Evolutionary conservation across 371 early-diverging fungal genomes (phyloP), one percentile per base, ranked within the genome.

Genomic region (Lichtheimia hyalospora): DNA sequence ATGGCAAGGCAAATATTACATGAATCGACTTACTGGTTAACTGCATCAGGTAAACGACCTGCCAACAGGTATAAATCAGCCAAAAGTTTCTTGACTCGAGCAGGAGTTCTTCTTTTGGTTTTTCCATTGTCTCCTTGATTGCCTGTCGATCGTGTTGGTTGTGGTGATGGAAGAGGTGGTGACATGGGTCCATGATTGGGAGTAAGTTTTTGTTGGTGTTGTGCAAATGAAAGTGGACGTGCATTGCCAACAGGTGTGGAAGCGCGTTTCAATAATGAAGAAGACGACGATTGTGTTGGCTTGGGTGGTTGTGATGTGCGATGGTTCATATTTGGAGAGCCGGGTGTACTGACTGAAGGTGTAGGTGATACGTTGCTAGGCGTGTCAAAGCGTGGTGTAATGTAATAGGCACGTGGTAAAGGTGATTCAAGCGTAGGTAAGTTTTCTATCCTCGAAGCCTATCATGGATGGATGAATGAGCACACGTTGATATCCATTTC

Each of bases 61-160:
- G 91, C 87, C 69, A 94, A 68, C 48, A 94, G 57, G 66, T 85
- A 90, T 49, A 93, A 69, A 69, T 94, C 94, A 1, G 85, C 91
- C 20, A 92, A 66, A 18, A 94, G 62, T 60, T 94, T 94, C 58
- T 86, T 84, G 21, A 87, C 86, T 39, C 94, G 67, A 1, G 87
- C 90, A 15, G 90, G 90, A 5, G 93, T 89, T 34, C 92, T 61
- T 40, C 75, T 66, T 42, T 64, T 71, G 18, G 75, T 72, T 18
- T 73, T 69, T 12, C 61, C 57, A 2, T 49, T 50, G 12, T 74
- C 74, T 15, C 52, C 66, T 25, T 61, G 60, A 14, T 56, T 54
- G 49, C 66, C 64, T 4, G 60, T 54, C 12, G 61, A 62, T 40
- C 60, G 58, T 21, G 57, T 61, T 20, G 66, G 55, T 28, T 59